Evolutionary conservation across 129 eudicot genomes (phyloP), one percentile per base, ranked within the genome.

Genomic region (Gnaphalium uliginosum): DNA sequence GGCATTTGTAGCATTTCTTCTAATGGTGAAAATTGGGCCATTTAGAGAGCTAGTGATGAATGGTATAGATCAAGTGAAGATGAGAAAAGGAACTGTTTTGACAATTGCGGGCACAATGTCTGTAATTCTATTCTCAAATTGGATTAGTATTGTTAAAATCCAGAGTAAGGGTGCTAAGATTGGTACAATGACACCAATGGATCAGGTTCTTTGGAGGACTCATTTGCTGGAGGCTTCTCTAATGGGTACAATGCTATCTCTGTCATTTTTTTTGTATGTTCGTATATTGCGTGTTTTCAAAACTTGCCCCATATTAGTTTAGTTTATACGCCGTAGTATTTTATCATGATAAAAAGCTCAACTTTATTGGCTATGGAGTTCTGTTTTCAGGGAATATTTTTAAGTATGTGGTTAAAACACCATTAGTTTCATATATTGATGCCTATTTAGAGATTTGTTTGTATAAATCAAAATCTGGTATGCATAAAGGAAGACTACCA

Each of bases 141-240:
- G 89, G 64, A 61, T 86, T 60, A 93, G 89, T 87, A 90, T 93
- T 83, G 86, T 90, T 72, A 93, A 90, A 88, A 93, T 93, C 79
- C 98, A 93, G 87, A 93, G 87, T 37, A 93, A 90, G 72, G 97
- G 97, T 71, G 96, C 96, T 59, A 93, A 93, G 78, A 83, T 90
- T 88, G 98, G 98, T 50, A 87, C 97, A 4, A 93, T 93, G 98
- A 86, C 98, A 68, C 98, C 98, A 0, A 93, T 93, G 98, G 98
- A 93, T 88, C 98, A 93, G 78, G 98, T 93, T 41, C 97, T 90
- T 57, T 93, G 98, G 98, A 93, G 97, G 85, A 93, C 97, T 74
- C 96, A 93, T 78, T 79, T 93, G 91, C 84, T 93, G 1, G 98
- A 93, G 83, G 96, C 98, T 79, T 88, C 98, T 75, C 89, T 93